Conservation (phyloP, 805 yeast species). For the Komagataella phaffii region DNA sequence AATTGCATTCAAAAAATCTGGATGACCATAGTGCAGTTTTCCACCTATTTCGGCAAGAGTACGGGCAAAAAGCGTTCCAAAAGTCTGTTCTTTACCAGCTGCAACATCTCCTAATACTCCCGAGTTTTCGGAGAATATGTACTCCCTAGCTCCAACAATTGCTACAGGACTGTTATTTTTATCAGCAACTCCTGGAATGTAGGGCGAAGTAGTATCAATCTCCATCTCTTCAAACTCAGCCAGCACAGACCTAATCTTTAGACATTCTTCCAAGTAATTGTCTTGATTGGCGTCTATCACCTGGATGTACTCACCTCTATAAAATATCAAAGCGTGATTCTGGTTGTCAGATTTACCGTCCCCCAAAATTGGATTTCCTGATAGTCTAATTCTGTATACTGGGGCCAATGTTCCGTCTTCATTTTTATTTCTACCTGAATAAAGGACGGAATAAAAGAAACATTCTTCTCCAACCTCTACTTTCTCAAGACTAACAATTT, state of each 20-base stretch:
- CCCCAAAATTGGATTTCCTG: conserved; percentile 92
- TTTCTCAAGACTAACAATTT: conserved; percentile 40
- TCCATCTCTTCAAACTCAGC: conserved; percentile 84
- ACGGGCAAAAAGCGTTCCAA: conserved; percentile 90
- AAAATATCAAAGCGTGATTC: conserved; percentile 73
- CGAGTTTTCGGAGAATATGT: conserved; percentile 83
- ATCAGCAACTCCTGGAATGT: conserved; percentile 40
- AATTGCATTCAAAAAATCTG: conserved; percentile 82
- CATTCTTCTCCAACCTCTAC: conserved; percentile 26
- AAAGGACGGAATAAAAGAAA: conserved; percentile 47
- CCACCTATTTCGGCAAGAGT: conserved; percentile 92
- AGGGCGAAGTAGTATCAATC: conserved; percentile 17
- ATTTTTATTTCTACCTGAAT: conserved; percentile 43
- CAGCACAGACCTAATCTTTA: conserved; percentile 76
- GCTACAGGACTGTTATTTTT: conserved; percentile 53
- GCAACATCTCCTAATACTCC: conserved; percentile 94
- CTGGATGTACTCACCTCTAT: conserved; percentile 90
- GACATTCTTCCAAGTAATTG: conserved; percentile 86
- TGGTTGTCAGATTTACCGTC: conserved; percentile 97
- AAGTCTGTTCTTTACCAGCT: conserved; percentile 95
- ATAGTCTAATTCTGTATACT: conserved; percentile 54
- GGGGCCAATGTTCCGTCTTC: conserved; percentile 29
- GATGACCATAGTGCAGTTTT: conserved; percentile 92
- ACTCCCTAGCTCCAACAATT: conserved; percentile 89
- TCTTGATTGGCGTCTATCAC: conserved; percentile 95